Base-by-base conservation (phyloP, 495 filamentous ascomycete genomes). In the Hypomontagnella submonticulosa region DNA sequence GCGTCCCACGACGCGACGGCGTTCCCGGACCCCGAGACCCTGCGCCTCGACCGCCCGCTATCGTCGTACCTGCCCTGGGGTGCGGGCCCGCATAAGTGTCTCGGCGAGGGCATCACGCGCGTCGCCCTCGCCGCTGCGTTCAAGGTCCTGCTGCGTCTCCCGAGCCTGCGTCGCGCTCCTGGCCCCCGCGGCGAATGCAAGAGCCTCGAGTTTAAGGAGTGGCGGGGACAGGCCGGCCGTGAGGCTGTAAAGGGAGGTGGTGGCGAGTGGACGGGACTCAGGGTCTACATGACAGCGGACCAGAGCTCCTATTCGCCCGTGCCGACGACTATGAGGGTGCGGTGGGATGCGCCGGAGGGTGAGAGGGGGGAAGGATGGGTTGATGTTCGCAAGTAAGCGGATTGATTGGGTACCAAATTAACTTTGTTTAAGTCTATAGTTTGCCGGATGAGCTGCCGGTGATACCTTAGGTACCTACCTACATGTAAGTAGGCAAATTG, bases 21-120 rank as follows among this genome's bases (percentile, higher is more conserved):
- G 57, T 92, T 90, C 83, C 88, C 89, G 9, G 78, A 87, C 57
- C 89, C 89, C 30, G 73, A 83, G 9, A 67, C 83, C 54, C 83
- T 92, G 30, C 80, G 77, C 32, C 79, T 90, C 20, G 82, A 88
- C 70, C 85, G 90, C 0, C 85, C 88, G 0, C 53, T 88, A 8
- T 81, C 84, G 6, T 78, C 79, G 3, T 92, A 92, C 73, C 81
- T 90, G 47, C 79, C 87, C 70, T 88, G 87, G 71, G 87, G 88
- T 54, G 72, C 75, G n/a, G 87, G 87, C 5, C 78, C 84, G 15
- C 84, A 88, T 70, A 77, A 79, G 27, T 87, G 84, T 53, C 80
- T 88, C 30, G 87, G 86, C 38, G 75, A 77, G 67, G 81, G 88
- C 36, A 77, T 81, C 33, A 85, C 80, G 61, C 79, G 82, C 36